Evolutionary conservation across 495 filamentous ascomycete species (phyloP), one percentile per base, ranked within the genome.

Genomic region (Achaetomiella virescens): DNA sequence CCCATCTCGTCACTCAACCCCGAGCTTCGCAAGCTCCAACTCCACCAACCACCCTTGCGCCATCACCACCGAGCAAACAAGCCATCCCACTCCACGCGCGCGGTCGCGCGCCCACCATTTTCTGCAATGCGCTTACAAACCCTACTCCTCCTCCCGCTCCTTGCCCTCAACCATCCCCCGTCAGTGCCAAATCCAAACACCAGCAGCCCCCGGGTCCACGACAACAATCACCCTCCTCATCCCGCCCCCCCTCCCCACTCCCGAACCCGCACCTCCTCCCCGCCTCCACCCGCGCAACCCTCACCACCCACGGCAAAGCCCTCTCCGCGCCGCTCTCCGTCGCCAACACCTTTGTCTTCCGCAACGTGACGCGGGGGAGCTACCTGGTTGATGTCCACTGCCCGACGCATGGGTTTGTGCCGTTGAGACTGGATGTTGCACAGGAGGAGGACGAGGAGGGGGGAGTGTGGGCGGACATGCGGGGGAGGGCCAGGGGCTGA

Each of bases 301-400:
- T 92, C 36, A 76, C 82, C 33, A 77, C 83, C 31, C 72, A 79
- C 27, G 71, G 71, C 48, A 56, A 60, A 48, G 12, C 62, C 60
- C 65, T 79, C 57, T 67, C 70, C 21, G 84, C 88, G 0, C 83
- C 84, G 0, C 68, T 96, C 8, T 80, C 83, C 18, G 72, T 77
- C 48, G 65, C 78, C 54, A 86, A 85, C 55, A 82, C 79, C 20
- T 89, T 97, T 66, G 71, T 78, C 52, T 96, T 97, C 74, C 73
- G 65, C 31, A 84, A 90, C 63, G 71, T 90, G 31, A 72, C 71
- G 5, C 51, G 75, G 6, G 87, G 84, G 2, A 86, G 81, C 37
- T 98, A 96, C 65, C 77, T 96, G 3, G 80, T 88, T 18, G 87
- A 92, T 61, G 76, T 96, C n/a, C 77, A 86, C 66, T 84, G 83